Percentiles rank a stretch among this genome's conserved stretches.
Conservation (phyloP, 2,329 filamentous ascomycete genomes). For the Allantophomopsis lycopodina region DNA sequence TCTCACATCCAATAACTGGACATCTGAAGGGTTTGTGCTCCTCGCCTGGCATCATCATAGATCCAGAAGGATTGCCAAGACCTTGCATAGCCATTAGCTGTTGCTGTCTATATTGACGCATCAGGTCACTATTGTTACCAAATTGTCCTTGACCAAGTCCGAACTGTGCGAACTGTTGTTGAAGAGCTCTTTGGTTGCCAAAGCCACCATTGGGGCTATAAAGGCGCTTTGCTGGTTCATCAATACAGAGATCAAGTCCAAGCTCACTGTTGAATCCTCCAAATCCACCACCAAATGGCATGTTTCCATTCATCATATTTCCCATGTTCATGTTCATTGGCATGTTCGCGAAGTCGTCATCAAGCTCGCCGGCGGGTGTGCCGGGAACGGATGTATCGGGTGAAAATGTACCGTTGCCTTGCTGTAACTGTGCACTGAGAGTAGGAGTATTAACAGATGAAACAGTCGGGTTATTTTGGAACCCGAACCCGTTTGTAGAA, state of each 20-base stretch:
- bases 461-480: slow-evolving; percentile 89
- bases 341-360: slow-evolving; percentile 57
- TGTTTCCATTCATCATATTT: slow-evolving; percentile 38
- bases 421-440: slow-evolving; percentile 58
- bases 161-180: slow-evolving; percentile 57
- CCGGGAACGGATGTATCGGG: slow-evolving; percentile 54
- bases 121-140: slow-evolving; percentile 56
- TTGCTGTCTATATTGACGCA: slow-evolving; percentile 50
- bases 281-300: slow-evolving; percentile 15
- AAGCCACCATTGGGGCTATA: slow-evolving; percentile 74
- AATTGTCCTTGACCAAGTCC: slow-evolving; percentile 64
- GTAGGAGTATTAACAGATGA: slow-evolving; percentile 96
- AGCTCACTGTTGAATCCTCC: slow-evolving; percentile 28
- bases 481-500: slow-evolving; percentile 59
- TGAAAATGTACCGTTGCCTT: slow-evolving; percentile 28
- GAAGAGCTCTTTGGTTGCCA: slow-evolving; percentile 47
- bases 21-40: slow-evolving; percentile 97
- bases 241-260: slow-evolving; percentile 54
- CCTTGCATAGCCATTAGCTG: slow-evolving; percentile 27
- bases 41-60: slow-evolving; percentile 54
- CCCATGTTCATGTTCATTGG: slow-evolving; percentile 42
- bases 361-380: slow-evolving; percentile 61
- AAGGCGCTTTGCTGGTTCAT: slow-evolving; percentile 86
- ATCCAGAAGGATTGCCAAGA: slow-evolving; percentile 26
- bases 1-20: slow-evolving; percentile 95